phyloP scores from a whole-genome alignment of 2,329 filamentous ascomycete species.

The Neonectria faginata region DNA sequence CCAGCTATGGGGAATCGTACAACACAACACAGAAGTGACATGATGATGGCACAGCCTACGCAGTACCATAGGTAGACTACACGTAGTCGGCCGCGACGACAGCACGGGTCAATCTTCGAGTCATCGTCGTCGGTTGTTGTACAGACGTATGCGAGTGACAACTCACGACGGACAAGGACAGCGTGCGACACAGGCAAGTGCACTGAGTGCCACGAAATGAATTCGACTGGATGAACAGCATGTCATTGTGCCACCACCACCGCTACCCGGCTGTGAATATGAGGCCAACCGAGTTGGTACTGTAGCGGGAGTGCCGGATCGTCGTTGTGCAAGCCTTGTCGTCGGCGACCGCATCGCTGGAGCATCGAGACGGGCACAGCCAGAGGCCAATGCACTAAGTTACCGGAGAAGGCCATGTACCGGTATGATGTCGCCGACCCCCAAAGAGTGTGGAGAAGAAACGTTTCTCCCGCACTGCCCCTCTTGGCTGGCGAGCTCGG shows the following conservation, averaged over 20 bases:
- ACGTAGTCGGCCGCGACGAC: neutral
- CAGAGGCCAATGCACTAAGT: neutral
- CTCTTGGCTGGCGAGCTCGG: neutral
- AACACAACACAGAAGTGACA: neutral
- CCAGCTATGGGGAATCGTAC: conserved; percentile 2
- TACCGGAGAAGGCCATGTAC: neutral
- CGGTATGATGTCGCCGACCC: neutral
- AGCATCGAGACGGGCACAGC: neutral
- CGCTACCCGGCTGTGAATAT: neutral
- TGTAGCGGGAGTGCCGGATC: neutral
- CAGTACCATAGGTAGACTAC: no score
- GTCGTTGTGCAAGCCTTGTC: neutral
- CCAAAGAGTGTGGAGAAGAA: conserved; percentile 8
- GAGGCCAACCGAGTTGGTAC: neutral
- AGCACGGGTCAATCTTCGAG: neutral
- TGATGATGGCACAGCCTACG: neutral
- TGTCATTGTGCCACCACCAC: neutral
- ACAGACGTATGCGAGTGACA: neutral
- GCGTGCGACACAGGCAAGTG: neutral
- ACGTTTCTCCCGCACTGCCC: conserved; percentile 10
- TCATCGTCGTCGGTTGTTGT: neutral
- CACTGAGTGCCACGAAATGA: neutral
- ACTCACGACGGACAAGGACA: neutral
- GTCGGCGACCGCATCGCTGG: neutral
- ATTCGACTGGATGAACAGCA: neutral